Evolutionary conservation across 768 basidiomycete genomes (phyloP).

Genomic region (Rhodocollybia butyracea): DNA sequence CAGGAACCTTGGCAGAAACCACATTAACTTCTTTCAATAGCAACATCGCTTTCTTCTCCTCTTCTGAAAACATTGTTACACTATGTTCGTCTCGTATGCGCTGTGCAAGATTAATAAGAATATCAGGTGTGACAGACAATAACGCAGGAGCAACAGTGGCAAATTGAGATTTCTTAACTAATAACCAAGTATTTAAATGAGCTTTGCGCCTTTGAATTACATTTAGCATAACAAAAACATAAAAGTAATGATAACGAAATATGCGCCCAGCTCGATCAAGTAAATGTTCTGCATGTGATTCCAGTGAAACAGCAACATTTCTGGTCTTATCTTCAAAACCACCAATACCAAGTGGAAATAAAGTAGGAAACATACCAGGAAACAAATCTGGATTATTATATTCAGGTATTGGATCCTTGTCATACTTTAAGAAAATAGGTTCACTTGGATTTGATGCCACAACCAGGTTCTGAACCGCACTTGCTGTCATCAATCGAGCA

Average conservation of each 20-base stretch:
- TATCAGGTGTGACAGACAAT: too few species aligned
- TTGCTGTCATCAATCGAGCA: background rate
- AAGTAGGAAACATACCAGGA: too few species aligned
- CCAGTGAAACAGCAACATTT: conserved; percentile 1
- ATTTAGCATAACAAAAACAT: background rate
- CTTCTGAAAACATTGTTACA: background rate
- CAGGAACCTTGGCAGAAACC: conserved; percentile 27
- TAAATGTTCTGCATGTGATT: background rate
- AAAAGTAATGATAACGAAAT: background rate
- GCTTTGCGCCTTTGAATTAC: background rate
- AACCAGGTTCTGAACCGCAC: background rate
- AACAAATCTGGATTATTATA: too few species aligned
- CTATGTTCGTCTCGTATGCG: background rate
- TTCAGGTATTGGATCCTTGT: conserved; percentile 10
- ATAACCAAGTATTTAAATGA: background rate
- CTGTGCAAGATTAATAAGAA: background rate
- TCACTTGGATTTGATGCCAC: conserved; percentile 1
- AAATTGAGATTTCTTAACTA: background rate
- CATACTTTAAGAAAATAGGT: conserved; percentile 4
- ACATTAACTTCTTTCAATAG: conserved; percentile 25
- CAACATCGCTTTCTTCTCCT: conserved; percentile 17
- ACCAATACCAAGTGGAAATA: conserved; percentile 9
- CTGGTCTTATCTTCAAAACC: conserved; percentile 7
- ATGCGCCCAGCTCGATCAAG: background rate
- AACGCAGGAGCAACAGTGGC: background rate